A percentile compares a stretch with the other conserved stretches of the same genome.
These are phyloP conservation scores for Rhizopogon vulgaris DNA, from an alignment of 768 basidiomycete species.

Conservation along the genomic window DNA sequence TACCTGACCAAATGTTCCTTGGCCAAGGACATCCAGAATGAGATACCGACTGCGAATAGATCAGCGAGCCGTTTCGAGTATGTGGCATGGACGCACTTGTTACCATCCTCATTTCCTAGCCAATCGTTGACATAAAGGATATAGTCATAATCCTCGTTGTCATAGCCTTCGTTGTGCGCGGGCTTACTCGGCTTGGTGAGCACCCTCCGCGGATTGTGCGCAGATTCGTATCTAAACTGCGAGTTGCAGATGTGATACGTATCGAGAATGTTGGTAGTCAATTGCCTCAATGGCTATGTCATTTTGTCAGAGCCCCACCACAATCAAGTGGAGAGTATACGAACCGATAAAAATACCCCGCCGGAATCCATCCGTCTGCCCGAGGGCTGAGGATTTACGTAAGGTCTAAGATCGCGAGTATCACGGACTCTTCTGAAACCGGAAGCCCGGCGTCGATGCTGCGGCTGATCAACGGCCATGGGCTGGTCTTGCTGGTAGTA, in stretches of 20 bases:
- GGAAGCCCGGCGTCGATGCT: slow-evolving; percentile 58
- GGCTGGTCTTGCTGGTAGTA: slow-evolving; percentile 60
- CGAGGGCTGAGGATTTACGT: slow-evolving; percentile 51
- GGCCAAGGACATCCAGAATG: slow-evolving; percentile 96
- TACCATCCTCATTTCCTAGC: slow-evolving; percentile 88
- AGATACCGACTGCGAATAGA: slow-evolving; percentile 60
- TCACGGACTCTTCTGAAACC: slow-evolving; percentile 80
- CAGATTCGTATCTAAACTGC: slow-evolving; percentile 88
- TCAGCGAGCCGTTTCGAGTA: slow-evolving; percentile 5
- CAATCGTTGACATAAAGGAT: slow-evolving; percentile 99
- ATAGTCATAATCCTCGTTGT: slow-evolving; percentile 99
- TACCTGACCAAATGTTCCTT: slow-evolving; percentile 98
- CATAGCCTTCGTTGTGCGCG: slow-evolving; percentile 91
- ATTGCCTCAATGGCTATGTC: slow-evolving; percentile 50
- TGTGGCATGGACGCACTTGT: slow-evolving; percentile 62
- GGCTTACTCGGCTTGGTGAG: slow-evolving; percentile 98
- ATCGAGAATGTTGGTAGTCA: slow-evolving; percentile 84
- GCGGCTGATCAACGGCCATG: slow-evolving; percentile 64
- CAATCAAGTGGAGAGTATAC: slow-evolving; percentile 24
- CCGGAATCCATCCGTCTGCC: slow-evolving; percentile 75
- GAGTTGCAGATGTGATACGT: slow-evolving; percentile 96
- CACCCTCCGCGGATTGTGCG: slow-evolving; percentile 92
- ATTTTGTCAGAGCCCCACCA: slow-evolving; percentile 4
- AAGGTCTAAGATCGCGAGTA: slow-evolving; percentile 71
- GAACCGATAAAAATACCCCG: slow-evolving; percentile 76